These are phyloP conservation scores for Coemansia sp. DNA, from an alignment of 192 early-diverging fungal genomes.

Conservation along the genomic window DNA sequence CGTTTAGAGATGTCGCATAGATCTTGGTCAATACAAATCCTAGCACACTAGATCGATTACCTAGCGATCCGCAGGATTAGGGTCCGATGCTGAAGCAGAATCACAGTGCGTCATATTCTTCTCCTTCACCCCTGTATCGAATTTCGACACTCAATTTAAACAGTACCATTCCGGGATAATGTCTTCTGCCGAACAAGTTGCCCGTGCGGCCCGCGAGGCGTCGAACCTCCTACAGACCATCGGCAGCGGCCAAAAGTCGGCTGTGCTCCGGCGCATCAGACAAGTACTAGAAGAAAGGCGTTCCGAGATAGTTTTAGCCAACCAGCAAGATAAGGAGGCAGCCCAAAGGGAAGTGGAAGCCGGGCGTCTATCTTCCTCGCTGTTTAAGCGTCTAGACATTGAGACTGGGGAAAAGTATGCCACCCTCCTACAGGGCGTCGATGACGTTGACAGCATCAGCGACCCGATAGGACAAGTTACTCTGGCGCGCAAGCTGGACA, in stretches of 20 bases:
- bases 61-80: background rate
- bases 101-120: background rate
- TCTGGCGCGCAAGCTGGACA: conserved; percentile 74
- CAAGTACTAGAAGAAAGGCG: conserved; percentile 63
- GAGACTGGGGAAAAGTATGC: conserved; percentile 80
- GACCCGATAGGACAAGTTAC: conserved; percentile 86
- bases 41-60: background rate
- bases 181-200: conserved; percentile 38
- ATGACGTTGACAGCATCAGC: conserved; percentile 78
- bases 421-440: conserved; percentile 82
- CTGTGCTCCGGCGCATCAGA: conserved; percentile 70
- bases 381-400: conserved; percentile 89
- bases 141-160: background rate
- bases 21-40: too few species aligned
- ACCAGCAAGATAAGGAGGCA: conserved; percentile 69
- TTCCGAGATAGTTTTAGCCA: conserved; percentile 71
- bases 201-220: conserved; percentile 63
- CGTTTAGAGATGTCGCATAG: too few species aligned
- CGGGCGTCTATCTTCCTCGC: conserved; percentile 70
- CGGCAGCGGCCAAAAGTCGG: conserved; percentile 70
- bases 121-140: background rate
- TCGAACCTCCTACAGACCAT: conserved; percentile 70
- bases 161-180: background rate
- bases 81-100: background rate
- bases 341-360: conserved; percentile 67